Percentiles rank a stretch among this genome's conserved stretches.
phyloP scores from a whole-genome alignment of 1,284 basidiomycete species.

The Veloboletus limbatus region DNA sequence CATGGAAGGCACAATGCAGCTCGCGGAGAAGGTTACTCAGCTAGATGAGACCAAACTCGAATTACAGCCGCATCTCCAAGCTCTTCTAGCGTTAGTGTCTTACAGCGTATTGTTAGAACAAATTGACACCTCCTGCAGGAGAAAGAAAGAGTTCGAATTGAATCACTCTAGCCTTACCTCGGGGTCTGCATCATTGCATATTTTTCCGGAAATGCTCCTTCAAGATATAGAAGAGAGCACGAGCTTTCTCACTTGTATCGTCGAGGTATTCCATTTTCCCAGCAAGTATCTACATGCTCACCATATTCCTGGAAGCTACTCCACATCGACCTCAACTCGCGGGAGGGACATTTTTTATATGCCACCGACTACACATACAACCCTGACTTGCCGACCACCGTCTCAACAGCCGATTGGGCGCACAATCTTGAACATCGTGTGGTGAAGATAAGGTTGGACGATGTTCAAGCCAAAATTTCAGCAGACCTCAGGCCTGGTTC shows the following conservation, averaged over 20 bases:
- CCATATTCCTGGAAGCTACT: slow-evolving; percentile 42
- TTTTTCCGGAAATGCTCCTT: slow-evolving; percentile 48
- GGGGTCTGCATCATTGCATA: slow-evolving; percentile 18
- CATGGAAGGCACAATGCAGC: slow-evolving; percentile 51
- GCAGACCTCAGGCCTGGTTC: slow-evolving; percentile 41
- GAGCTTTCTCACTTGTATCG: slow-evolving; percentile 52
- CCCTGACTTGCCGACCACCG: slow-evolving; percentile 37
- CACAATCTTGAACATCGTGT: slow-evolving; percentile 46
- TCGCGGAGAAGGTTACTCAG: slow-evolving; percentile 43
- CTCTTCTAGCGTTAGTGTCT: slow-evolving; percentile 50
- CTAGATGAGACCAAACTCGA: slow-evolving; percentile 43
- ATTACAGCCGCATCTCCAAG: slow-evolving; percentile 39
- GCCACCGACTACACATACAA: slow-evolving; percentile 68
- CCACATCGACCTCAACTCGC: slow-evolving; percentile 34
- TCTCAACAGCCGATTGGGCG: slow-evolving; percentile 37
- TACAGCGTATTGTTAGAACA: neutral
- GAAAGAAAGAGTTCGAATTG: slow-evolving; percentile 51
- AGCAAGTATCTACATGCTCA: neutral
- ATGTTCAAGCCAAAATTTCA: slow-evolving; percentile 45
- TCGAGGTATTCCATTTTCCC: slow-evolving; percentile 44
- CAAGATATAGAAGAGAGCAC: slow-evolving; percentile 42
- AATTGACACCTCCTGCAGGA: slow-evolving; percentile 38
- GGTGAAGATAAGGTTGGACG: slow-evolving; percentile 50
- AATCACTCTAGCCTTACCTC: slow-evolving; percentile 21
- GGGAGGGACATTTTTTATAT: slow-evolving; percentile 43